A percentile compares a stretch with the other conserved stretches of the same genome.
phyloP scores from a whole-genome alignment of 768 basidiomycete species.

The Crucibulum laeve region DNA sequence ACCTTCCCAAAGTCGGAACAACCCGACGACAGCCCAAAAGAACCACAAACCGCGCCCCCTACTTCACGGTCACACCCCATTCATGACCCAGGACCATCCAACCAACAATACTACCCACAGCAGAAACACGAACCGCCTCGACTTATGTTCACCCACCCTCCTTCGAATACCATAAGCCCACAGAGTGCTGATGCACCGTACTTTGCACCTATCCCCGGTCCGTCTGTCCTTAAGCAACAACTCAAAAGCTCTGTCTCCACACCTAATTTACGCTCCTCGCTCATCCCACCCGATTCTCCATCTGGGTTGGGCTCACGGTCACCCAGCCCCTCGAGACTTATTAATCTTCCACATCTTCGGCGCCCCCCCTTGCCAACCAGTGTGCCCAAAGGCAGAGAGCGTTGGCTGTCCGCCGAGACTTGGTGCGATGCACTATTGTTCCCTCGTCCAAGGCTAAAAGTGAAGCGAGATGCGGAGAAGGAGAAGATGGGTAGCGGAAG shows the following conservation, averaged over 20 bases:
- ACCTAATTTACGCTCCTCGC: slow-evolving; percentile 47
- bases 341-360: slow-evolving; percentile 2
- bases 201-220: slow-evolving; percentile 8
- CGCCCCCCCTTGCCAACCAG: slow-evolving; percentile 7
- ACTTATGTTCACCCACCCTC: slow-evolving; percentile 22
- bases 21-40: neutral
- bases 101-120: slow-evolving; percentile 5
- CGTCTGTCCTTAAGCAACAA: slow-evolving; percentile 12
- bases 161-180: slow-evolving; percentile 1
- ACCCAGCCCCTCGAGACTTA: neutral
- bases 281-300: neutral
- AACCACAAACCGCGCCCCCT: slow-evolving; percentile 1
- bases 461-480: slow-evolving; percentile 28
- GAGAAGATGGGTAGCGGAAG: slow-evolving; percentile 18
- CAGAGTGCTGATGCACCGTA: slow-evolving; percentile 14
- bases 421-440: slow-evolving; percentile 82
- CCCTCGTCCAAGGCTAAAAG: slow-evolving; percentile 67
- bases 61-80: slow-evolving; percentile 2
- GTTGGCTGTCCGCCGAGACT: slow-evolving; percentile 71
- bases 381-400: slow-evolving; percentile 43
- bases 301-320: neutral
- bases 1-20: slow-evolving; percentile 17
- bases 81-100: neutral
- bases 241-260: slow-evolving; percentile 61
- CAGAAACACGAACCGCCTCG: too few species aligned